These are phyloP conservation scores for Phaeodactylum tricornutum DNA, from an alignment of 108 stramenopile genomes.

Conservation along the genomic window DNA sequence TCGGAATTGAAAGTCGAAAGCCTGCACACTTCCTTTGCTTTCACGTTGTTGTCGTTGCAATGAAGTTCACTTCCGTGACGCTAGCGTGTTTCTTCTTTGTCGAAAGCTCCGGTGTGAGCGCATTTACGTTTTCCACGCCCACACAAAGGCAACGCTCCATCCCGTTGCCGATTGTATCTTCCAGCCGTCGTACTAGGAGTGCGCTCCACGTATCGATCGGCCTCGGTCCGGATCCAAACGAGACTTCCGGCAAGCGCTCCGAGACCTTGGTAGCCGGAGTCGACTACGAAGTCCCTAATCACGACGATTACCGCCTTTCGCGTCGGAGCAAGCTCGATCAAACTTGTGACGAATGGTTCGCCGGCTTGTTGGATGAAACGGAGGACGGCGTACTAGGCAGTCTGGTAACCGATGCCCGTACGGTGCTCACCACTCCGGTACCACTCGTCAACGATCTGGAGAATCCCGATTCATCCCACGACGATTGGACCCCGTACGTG, in stretches of 20 bases:
- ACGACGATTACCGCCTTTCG: slow-evolving; percentile 54
- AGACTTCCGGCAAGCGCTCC: slow-evolving; percentile 8
- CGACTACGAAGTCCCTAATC: slow-evolving; percentile 54
- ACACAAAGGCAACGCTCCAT: no score
- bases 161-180: no score
- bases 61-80: no score
- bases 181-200: no score
- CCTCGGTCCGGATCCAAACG: slow-evolving; percentile 30
- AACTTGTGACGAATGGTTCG: slow-evolving; percentile 71
- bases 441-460: slow-evolving; percentile 37
- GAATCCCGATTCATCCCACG: slow-evolving; percentile 17
- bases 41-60: no score
- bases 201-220: slow-evolving; percentile 36
- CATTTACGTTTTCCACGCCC: no score
- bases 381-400: slow-evolving; percentile 19
- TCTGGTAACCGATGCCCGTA: slow-evolving; percentile 23
- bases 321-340: slow-evolving; percentile 58
- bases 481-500: slow-evolving; percentile 80
- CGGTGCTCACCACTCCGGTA: slow-evolving; percentile 25
- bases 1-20: no score
- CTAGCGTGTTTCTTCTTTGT: no score
- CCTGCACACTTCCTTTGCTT: no score
- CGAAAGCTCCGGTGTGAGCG: no score
- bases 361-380: slow-evolving; percentile 20
- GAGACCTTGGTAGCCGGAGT: slow-evolving; percentile 26